These are phyloP conservation scores for Diplocarpon rosae DNA, from an alignment of 2,329 filamentous ascomycete species.

Conservation along the genomic window DNA sequence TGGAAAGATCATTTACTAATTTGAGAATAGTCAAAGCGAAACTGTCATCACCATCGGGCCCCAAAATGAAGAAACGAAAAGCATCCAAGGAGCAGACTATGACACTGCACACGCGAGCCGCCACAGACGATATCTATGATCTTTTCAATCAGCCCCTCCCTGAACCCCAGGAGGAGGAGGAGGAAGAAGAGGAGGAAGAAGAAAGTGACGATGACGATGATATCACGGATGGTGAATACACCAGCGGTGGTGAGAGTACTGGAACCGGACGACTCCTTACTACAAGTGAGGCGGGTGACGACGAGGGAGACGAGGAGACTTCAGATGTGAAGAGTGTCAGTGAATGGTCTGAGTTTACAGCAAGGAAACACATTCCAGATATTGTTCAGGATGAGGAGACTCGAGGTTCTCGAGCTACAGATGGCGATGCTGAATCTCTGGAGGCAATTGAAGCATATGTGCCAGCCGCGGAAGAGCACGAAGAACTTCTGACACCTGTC, in stretches of 20 bases:
- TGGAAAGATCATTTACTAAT: constrained; percentile 24
- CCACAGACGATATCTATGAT: constrained; percentile 94
- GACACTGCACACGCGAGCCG: constrained; percentile 91
- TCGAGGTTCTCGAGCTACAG: constrained; percentile 31
- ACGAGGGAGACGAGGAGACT: constrained; percentile 42
- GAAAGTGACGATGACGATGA: constrained; percentile 54
- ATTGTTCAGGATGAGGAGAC: constrained; percentile 30
- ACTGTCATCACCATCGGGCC: constrained; percentile 76
- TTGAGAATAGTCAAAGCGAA: constrained; percentile 72
- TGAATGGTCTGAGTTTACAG: constrained; percentile 83
- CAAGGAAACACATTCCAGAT: constrained; percentile 56
- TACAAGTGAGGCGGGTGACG: constrained; percentile 56
- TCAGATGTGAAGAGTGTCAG: constrained; percentile 54
- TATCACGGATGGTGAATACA: constrained; percentile 61
- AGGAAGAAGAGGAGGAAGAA: constrained; percentile 39
- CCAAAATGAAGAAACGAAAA: constrained; percentile 65
- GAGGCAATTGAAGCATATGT: constrained; percentile 25
- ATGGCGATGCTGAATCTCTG: constrained; percentile 28
- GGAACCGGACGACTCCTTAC: constrained; percentile 61
- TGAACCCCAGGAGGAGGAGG: constrained; percentile 27
- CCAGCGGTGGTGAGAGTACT: constrained; percentile 76
- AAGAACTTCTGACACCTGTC: constrained; percentile 36
- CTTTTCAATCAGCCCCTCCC: constrained; percentile 83
- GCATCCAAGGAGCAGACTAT: constrained; percentile 74
- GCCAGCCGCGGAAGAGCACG: constrained; percentile 29